Base-by-base conservation (phyloP, 495 filamentous ascomycete species). In the Jackrogersella multiformis region DNA sequence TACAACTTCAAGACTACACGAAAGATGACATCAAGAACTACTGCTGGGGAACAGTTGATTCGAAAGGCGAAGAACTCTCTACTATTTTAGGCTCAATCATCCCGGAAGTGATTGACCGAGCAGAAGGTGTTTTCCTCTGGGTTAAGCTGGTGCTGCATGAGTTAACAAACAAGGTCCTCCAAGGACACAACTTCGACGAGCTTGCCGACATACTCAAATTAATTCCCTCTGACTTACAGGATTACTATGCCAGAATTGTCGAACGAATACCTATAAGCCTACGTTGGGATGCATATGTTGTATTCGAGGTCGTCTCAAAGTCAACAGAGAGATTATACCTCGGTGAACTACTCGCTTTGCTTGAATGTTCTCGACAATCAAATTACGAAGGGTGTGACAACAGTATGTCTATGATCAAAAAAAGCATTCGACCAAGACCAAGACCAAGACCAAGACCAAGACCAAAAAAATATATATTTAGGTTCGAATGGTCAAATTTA, bases 81-180 rank as follows among this genome's bases (percentile, higher is more conserved):
- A 6, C n/a, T 6, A 10, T 16, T 4, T 45, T 59, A 18, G 28
- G 20, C 15, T n/a, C 16, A 15, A 23, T 66, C 4, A 28, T 44
- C 4, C 23, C 34, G 4, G 30, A 36, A 24, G 46, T 66, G 1
- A 53, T 66, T 16, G 7, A 35, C 30, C 45, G 55, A 56, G 66
- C 60, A 56, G 45, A 64, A 28, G 66, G 66, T 1, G 60, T 69
- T 9, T 69, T 69, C n/a, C 55, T 65, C 26, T 65, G 66, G 66
- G 66, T 61, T 34, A 65, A 53, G 26, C 45, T 69, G 9, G 61
- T 64, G 1, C 15, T 69, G 8, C 23, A 39, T 21, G 53, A 65
- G 8, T 45, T 69, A 4, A 16, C 18, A 41, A 12, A n/a, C 16
- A 55, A 58, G 18, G 62, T 55, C 2, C 6, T 13, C 2, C 35